Evolutionary conservation across 1,139 yeast genomes (phyloP).

Genomic region (Blastobotrys serpentis): DNA sequence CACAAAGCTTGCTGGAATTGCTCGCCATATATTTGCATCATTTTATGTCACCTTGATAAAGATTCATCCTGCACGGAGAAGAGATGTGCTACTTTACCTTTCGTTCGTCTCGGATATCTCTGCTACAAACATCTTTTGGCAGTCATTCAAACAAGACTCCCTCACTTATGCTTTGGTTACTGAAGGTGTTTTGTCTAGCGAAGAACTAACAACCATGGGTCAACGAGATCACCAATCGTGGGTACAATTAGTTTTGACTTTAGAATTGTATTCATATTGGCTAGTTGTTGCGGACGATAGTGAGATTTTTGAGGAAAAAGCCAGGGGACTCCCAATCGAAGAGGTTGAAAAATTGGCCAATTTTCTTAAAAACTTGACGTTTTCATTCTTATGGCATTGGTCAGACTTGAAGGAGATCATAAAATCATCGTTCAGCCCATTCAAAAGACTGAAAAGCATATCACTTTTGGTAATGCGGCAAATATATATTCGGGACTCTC

Average conservation of each 20-base stretch:
- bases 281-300: constrained; percentile 68
- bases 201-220: neutral
- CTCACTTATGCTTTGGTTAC: constrained; percentile 5
- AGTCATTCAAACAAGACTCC: constrained; percentile 21
- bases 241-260: constrained; percentile 38
- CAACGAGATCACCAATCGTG: constrained; percentile 20
- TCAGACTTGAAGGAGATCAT: constrained; percentile 10
- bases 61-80: constrained; percentile 28
- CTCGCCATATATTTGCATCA: constrained; percentile 23
- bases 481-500: constrained; percentile 64
- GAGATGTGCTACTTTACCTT: constrained; percentile 30
- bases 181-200: neutral
- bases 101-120: constrained; percentile 29
- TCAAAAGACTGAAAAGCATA: constrained; percentile 21
- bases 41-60: constrained; percentile 26
- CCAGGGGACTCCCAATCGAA: constrained; percentile 44
- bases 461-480: constrained; percentile 62
- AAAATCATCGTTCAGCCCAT: neutral
- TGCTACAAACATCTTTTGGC: constrained; percentile 29
- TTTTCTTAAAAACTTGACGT: constrained; percentile 56
- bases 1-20: neutral
- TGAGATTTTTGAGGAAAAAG: constrained; percentile 45
- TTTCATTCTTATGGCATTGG: constrained; percentile 53
- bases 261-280: constrained; percentile 57
- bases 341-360: constrained; percentile 49